A percentile compares a stretch with the other conserved stretches of the same genome.
phyloP scores from a whole-genome alignment of 75 land plant species.

The Picea sitchensis region DNA sequence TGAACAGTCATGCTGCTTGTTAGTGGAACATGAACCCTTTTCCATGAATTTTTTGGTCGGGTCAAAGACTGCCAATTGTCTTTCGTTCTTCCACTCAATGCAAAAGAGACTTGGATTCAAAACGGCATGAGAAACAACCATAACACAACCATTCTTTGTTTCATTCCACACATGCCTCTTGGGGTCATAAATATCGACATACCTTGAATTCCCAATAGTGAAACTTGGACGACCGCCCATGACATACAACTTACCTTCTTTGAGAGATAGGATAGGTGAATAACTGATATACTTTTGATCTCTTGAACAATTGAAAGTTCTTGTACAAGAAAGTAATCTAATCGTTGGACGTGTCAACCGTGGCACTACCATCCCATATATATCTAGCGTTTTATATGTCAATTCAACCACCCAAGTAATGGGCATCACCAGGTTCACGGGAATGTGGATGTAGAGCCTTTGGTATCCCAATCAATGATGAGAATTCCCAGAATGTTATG shows the following conservation, averaged over 20 bases:
- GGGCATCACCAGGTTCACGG: conserved; percentile 68
- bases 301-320: conserved; percentile 80
- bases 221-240: conserved; percentile 86
- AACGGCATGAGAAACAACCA: conserved; percentile 73
- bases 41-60: conserved; percentile 59
- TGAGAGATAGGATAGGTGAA: conserved; percentile 65
- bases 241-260: conserved; percentile 55
- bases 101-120: conserved; percentile 55
- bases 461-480: conserved; percentile 92
- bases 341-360: conserved; percentile 82
- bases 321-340: conserved; percentile 57
- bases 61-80: conserved; percentile 58
- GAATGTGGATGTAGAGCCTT: conserved; percentile 74
- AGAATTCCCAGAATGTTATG: conserved; percentile 88
- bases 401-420: conserved; percentile 72
- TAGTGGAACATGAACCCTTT: conserved; percentile 52
- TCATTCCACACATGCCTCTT: conserved; percentile 46
- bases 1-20: conserved; percentile 54
- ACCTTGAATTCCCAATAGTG: conserved; percentile 63
- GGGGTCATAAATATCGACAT: conserved; percentile 57
- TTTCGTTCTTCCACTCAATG: conserved; percentile 81
- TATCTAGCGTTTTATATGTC: conserved; percentile 49
- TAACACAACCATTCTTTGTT: conserved; percentile 67
- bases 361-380: conserved; percentile 70
- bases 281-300: conserved; percentile 76